phyloP scores from a whole-genome alignment of 2,329 filamentous ascomycete genomes.

The Venturia nashicola region DNA sequence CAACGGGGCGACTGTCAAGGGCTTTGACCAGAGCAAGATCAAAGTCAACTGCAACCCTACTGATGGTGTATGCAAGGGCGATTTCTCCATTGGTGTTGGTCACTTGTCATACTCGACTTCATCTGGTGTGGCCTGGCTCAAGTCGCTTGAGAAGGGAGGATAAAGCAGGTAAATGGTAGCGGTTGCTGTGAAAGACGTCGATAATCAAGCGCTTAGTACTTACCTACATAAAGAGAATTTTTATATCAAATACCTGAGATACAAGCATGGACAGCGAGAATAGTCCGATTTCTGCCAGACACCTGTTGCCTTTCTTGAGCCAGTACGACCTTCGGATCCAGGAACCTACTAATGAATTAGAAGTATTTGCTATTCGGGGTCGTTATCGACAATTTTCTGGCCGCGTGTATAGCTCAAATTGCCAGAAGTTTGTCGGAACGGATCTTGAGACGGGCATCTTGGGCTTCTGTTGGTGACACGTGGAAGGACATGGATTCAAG shows the following conservation, averaged over 20 bases:
- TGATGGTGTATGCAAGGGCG: slow-evolving; percentile 1
- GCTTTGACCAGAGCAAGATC: background rate
- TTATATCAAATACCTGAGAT: background rate
- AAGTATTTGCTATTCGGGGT: no score
- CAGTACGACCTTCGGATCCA: no score
- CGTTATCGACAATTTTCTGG: no score
- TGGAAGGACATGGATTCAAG: no score
- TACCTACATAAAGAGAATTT: background rate
- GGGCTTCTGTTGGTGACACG: no score
- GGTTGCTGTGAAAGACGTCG: background rate
- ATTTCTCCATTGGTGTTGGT: slow-evolving; percentile 5
- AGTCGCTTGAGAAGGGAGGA: background rate
- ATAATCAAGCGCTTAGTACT: background rate
- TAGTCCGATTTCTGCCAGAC: no score
- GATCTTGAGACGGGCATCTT: no score
- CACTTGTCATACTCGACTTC: slow-evolving; percentile 3
- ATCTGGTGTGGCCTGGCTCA: slow-evolving; percentile 1
- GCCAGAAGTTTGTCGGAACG: no score
- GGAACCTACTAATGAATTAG: no score
- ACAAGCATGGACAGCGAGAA: no score
- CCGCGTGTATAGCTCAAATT: no score
- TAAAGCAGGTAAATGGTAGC: background rate
- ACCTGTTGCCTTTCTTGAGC: no score
- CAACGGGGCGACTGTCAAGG: background rate
- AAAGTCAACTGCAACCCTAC: slow-evolving; percentile 9